These are phyloP conservation scores for Dittrichia graveolens DNA, from an alignment of 129 eudicot species.

Conservation along the genomic window DNA sequence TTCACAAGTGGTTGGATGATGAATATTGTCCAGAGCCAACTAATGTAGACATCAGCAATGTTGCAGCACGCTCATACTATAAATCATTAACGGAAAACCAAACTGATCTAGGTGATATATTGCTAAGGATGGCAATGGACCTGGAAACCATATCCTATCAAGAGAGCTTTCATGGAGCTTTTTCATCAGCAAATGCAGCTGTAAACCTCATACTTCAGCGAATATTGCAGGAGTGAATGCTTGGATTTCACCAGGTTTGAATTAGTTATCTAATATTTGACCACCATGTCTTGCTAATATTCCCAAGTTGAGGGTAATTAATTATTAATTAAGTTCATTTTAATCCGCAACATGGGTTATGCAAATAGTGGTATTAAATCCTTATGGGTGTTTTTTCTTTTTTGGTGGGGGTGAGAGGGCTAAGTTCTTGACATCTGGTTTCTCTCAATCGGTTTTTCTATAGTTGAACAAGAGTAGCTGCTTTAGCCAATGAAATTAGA, in stretches of 20 bases:
- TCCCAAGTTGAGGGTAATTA: slow-evolving; percentile 17
- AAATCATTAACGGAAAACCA: slow-evolving; percentile 57
- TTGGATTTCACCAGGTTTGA: slow-evolving; percentile 43
- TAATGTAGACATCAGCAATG: slow-evolving; percentile 76
- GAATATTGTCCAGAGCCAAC: slow-evolving; percentile 90
- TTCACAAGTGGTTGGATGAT: slow-evolving; percentile 90
- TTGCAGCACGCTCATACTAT: slow-evolving; percentile 77
- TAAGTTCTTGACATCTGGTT: not conserved
- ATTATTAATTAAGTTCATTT: slow-evolving; percentile 7
- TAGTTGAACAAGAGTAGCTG: slow-evolving; percentile 1
- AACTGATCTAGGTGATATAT: slow-evolving; percentile 78
- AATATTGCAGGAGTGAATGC: slow-evolving; percentile 47
- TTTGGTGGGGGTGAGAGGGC: not conserved
- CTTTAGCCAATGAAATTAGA: not conserved
- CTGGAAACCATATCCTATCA: slow-evolving; percentile 74
- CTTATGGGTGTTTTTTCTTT: not conserved
- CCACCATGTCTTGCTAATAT: slow-evolving; percentile 5
- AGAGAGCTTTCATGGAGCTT: slow-evolving; percentile 97
- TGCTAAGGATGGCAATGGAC: slow-evolving; percentile 75
- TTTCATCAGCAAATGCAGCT: slow-evolving; percentile 96
- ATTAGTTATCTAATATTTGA: slow-evolving; percentile 16
- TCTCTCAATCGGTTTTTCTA: not conserved
- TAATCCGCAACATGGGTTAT: slow-evolving; percentile 9
- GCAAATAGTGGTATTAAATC: slow-evolving; percentile 1
- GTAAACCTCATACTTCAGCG: slow-evolving; percentile 74